Evolutionary conservation across 192 early-diverging fungal species (phyloP).

Genomic region (Entophlyctis helioformis): DNA sequence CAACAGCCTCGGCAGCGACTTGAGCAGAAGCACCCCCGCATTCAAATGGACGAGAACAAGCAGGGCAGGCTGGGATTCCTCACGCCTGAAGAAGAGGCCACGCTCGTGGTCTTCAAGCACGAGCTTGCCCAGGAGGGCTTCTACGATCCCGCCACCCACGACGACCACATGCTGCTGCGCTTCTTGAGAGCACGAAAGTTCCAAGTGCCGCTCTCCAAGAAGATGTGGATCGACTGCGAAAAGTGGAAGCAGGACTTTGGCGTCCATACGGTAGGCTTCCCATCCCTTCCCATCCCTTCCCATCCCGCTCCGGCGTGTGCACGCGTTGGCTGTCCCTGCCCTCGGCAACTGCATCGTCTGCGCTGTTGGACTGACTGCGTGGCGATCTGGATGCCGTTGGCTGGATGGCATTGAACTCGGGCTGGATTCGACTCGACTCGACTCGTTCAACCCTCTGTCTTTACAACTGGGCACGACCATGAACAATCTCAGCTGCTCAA

Average conservation of each 20-base stretch:
- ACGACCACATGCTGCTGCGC: constrained; percentile 55
- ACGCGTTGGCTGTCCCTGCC: no score
- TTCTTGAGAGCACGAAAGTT: constrained; percentile 68
- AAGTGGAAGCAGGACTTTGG: constrained; percentile 55
- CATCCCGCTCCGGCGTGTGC: no score
- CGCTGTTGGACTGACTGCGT: no score
- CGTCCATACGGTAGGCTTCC: constrained; percentile 34
- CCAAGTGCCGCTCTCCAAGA: constrained; percentile 46
- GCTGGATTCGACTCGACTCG: no score
- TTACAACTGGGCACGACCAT: no score
- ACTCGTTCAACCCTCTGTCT: no score
- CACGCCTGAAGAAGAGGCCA: constrained; percentile 39
- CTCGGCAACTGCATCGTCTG: no score
- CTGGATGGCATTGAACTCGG: no score
- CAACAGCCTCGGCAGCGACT: no score
- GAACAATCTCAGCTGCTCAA: constrained; percentile 9
- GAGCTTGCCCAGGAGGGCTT: constrained; percentile 24
- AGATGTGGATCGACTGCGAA: constrained; percentile 60
- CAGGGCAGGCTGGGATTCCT: constrained; percentile 50
- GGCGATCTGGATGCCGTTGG: no score
- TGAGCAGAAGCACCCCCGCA: no score
- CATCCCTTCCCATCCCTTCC: not conserved
- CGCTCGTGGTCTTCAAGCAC: constrained; percentile 44
- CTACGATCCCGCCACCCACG: constrained; percentile 27
- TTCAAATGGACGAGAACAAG: no score